Percentiles rank a stretch among this genome's conserved stretches.
Conservation (phyloP, 768 basidiomycete species). For the Kwoniella heveanensis region DNA sequence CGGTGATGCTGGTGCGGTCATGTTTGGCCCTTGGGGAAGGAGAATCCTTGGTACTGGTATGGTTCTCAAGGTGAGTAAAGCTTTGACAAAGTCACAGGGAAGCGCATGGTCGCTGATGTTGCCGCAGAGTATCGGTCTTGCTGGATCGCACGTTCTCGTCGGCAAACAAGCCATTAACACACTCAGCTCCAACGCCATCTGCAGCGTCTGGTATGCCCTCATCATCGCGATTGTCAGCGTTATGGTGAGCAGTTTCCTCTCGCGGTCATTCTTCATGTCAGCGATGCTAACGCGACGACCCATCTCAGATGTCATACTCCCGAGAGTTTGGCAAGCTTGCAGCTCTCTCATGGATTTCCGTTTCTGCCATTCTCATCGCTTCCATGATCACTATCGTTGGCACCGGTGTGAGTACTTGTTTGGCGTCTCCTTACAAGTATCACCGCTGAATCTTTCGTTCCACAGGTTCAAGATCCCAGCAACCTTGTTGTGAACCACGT, state of each 20-base stretch:
- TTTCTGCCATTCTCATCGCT: constrained; percentile 36
- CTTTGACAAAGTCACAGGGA: not conserved
- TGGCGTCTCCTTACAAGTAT: not conserved
- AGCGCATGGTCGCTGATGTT: not conserved
- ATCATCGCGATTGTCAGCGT: constrained; percentile 33
- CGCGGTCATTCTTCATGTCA: not conserved
- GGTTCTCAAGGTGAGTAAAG: constrained; percentile 30
- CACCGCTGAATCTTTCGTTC: not conserved
- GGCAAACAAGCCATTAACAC: constrained; percentile 32
- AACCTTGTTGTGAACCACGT: constrained; percentile 28
- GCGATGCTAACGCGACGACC: not conserved
- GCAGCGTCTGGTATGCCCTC: constrained; percentile 32
- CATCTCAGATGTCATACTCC: constrained; percentile 30
- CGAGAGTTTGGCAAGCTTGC: constrained; percentile 36
- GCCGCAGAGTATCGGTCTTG: constrained; percentile 31
- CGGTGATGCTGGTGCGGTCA: constrained; percentile 34
- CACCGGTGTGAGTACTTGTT: constrained; percentile 21
- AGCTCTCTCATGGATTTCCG: constrained; percentile 24
- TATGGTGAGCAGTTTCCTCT: constrained; percentile 20
- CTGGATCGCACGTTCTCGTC: constrained; percentile 37
- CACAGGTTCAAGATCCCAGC: constrained; percentile 21
- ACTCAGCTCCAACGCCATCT: constrained; percentile 32
- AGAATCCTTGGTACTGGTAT: constrained; percentile 31
- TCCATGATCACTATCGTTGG: constrained; percentile 39
- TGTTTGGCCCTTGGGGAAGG: constrained; percentile 35